phyloP scores from a whole-genome alignment of 2,329 filamentous ascomycete species.

The Lecanosticta acicola region DNA sequence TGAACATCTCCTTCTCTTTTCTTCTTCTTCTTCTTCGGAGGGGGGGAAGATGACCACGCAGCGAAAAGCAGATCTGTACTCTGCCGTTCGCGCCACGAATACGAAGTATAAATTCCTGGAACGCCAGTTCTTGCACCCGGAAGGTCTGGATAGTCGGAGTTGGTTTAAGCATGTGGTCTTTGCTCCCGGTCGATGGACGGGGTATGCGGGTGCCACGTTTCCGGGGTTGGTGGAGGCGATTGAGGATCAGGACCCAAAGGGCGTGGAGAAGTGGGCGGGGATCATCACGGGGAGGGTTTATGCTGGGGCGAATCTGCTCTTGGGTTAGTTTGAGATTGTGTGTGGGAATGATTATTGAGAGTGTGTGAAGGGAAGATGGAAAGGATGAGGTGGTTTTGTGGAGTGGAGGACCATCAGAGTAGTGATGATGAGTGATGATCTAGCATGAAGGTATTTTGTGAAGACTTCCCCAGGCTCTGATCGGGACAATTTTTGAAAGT shows the following conservation, averaged over 20 bases:
- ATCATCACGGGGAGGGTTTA: slow-evolving; percentile 35
- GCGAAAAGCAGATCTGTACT: slow-evolving; percentile 44
- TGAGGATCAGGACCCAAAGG: slow-evolving; percentile 42
- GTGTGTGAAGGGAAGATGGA: not conserved
- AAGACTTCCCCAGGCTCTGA: too few species aligned
- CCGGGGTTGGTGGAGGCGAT: slow-evolving; percentile 60
- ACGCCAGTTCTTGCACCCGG: slow-evolving; percentile 67
- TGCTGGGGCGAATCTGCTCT: slow-evolving; percentile 16
- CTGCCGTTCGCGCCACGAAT: slow-evolving; percentile 59
- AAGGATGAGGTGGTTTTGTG: slow-evolving; percentile 2
- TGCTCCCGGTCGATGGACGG: slow-evolving; percentile 85
- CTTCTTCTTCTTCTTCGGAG: too few species aligned
- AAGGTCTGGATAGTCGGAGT: slow-evolving; percentile 68
- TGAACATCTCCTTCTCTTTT: slow-evolving; percentile 4
- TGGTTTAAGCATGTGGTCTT: slow-evolving; percentile 98
- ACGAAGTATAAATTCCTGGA: slow-evolving; percentile 79
- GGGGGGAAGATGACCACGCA: too few species aligned
- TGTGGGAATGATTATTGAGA: too few species aligned
- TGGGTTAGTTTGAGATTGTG: too few species aligned
- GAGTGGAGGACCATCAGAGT: too few species aligned
- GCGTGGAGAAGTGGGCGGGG: slow-evolving; percentile 38
- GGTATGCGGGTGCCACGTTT: slow-evolving; percentile 71
- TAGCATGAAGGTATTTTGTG: too few species aligned
- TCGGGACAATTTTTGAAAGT: too few species aligned
- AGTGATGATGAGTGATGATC: too few species aligned